Base-by-base conservation (phyloP, 2,329 filamentous ascomycete genomes). In the Neonectria punicea region DNA sequence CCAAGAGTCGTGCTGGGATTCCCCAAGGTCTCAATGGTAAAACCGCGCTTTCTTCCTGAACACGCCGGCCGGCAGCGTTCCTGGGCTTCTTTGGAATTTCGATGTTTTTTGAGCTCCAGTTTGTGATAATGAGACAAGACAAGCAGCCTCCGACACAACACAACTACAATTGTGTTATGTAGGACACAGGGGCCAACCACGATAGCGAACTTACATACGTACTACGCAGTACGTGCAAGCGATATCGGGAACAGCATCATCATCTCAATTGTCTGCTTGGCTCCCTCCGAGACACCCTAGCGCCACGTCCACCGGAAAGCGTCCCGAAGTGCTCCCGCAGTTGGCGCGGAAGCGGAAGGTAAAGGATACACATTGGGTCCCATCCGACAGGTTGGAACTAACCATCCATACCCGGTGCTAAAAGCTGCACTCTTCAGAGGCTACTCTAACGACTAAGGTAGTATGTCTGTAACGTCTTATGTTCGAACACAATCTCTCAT, bases 291-390 rank as follows among this genome's bases (percentile, higher is more conserved):
- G 8, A 16, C 10, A 20, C 34, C 34, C 13, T 54, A 18, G 18
- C 14, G 20, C 20, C 20, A n/a, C 34, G 16, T 9, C 51, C 13
- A 14, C 51, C 32, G 28, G 28, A 58, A 54, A 50, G 18, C 14
- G 44, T 55, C 18, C 58, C 43, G 20, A 58, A 54, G 34, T 58
- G 41, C 53, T 61, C 32, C 58, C 58, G 59, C 25, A 18, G 36
- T 34, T 53, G 58, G 46, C 56, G 51, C 61, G 57, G 57, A 61
- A 56, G 51, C 61, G 61, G 61, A 49, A 55, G 28, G 18, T 41
- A 9, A 11, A 61, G 13, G 41, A 51, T 49, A 34, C 47, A 18
- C 53, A 62, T 58, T 58, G 63, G 63, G 53, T 65, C 57, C 43
- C 57, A 61, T 61, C 62, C 56, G 30, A 46, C 39, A 46, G 41